Base-by-base conservation (phyloP, 768 basidiomycete species). In the Suillus ampliporus region DNA sequence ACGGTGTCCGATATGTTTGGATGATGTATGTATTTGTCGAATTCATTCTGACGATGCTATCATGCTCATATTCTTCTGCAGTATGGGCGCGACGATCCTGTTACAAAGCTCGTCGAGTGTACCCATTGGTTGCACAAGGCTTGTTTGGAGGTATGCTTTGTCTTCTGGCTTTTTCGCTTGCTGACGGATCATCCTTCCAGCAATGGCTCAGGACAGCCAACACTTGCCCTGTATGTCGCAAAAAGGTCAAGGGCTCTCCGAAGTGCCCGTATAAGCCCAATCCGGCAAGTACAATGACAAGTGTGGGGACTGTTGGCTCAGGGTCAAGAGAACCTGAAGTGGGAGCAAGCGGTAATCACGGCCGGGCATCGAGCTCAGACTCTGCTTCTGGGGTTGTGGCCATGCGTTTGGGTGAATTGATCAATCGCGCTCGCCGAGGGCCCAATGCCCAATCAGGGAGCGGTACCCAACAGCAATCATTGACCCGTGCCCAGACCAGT, bases 211-310 rank as follows among this genome's bases (percentile, higher is more conserved):
- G 84, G 65, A 82, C 84, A 4, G 90, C 91, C 5, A 86, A 80
- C 57, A 92, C 91, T 0, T 94, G 92, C 65, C 92, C 92, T 15
- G 89, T 94, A 2, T 94, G 92, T 73, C 88, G 92, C 46, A 84
- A 86, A 67, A 76, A 82, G 31, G 88, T 92, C 64, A 71, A 69
- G 52, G 15, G 38, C 38, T 56, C 54, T 26, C 54, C 54, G 11
- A 56, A 56, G 17, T 56, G 54, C 54, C 54, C 54, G 15, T 56
- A 37, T 19, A 56, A 40, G 54, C 43, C 43, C 8, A 44, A n/a
- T 44, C 43, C 43, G n/a, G 23, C 38, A 56, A 40, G 54, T 17
- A 56, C 34, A 13, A 34, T 51, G 19, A n/a, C 54, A 56, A 56
- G 15, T 38, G 23, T 9, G 10, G 37, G 23, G 5, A 9, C 38